phyloP scores from a whole-genome alignment of 73 alveolate species.

The Loxodes magnus region DNA sequence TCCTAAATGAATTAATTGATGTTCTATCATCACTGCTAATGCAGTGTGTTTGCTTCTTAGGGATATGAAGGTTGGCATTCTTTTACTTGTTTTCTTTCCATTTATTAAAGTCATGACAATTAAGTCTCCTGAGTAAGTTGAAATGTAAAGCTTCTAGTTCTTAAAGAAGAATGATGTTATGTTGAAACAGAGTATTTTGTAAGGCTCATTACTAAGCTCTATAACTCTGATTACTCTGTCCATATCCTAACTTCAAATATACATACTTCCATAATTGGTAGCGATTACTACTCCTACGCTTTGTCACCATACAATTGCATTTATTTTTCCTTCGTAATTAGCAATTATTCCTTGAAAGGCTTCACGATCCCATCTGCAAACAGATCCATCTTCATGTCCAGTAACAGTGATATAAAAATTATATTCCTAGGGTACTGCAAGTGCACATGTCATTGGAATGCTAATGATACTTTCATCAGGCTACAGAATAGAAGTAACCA shows the following conservation, averaged over 20 bases:
- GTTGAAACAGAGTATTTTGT: constrained; percentile 54
- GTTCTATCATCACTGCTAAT: constrained; percentile 39
- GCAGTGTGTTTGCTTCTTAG: constrained; percentile 44
- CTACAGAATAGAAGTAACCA: not conserved
- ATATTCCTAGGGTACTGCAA: not conserved
- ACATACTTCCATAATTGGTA: constrained; percentile 51
- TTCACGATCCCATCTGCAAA: constrained; percentile 32
- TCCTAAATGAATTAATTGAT: constrained; percentile 60
- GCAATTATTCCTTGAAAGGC: constrained; percentile 29
- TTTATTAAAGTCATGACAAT: constrained; percentile 38
- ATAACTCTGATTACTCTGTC: constrained; percentile 36
- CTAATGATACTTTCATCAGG: not conserved
- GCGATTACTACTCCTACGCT: constrained; percentile 52
- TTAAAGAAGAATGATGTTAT: constrained; percentile 44
- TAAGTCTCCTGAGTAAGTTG: constrained; percentile 71
- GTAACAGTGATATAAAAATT: constrained; percentile 32
- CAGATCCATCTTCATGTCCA: constrained; percentile 57
- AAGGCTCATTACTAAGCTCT: constrained; percentile 41
- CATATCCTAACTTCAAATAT: constrained; percentile 58
- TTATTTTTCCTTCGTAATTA: constrained; percentile 38
- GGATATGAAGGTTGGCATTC: constrained; percentile 52
- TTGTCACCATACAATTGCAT: constrained; percentile 29
- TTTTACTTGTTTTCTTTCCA: too few species aligned
- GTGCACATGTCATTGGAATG: constrained; percentile 10
- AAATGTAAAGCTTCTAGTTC: constrained; percentile 36